Evolutionary conservation across 495 filamentous ascomycete species (phyloP).

Genomic region (Aspergillus cavernicola): DNA sequence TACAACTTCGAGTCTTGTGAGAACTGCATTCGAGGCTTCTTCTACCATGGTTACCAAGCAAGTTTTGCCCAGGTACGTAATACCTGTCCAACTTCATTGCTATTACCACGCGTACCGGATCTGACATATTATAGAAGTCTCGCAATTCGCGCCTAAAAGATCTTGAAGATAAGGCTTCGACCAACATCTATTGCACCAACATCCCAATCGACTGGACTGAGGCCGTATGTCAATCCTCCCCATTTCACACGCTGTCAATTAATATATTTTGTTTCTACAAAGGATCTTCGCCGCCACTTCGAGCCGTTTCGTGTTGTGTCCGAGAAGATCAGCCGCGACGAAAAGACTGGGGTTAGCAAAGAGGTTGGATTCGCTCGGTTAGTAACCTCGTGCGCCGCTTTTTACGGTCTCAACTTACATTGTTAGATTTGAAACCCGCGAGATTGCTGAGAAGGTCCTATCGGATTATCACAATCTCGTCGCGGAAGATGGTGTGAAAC

Average conservation of each 20-base stretch:
- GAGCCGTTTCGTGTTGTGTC: slow-evolving; percentile 79
- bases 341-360: slow-evolving; percentile 78
- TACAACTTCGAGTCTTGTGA: slow-evolving; percentile 82
- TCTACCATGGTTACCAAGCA: slow-evolving; percentile 89
- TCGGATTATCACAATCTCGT: slow-evolving; percentile 68
- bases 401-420: background rate
- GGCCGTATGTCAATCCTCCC: slow-evolving; percentile 52
- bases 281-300: slow-evolving; percentile 54
- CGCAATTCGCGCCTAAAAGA: slow-evolving; percentile 95
- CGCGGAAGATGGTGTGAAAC: slow-evolving; percentile 65
- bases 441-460: slow-evolving; percentile 84
- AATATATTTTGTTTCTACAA: slow-evolving; percentile 9
- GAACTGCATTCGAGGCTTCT: slow-evolving; percentile 94
- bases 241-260: background rate
- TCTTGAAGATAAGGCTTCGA: slow-evolving; percentile 77
- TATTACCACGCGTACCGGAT: background rate
- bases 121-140: slow-evolving; percentile 62
- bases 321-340: slow-evolving; percentile 87
- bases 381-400: slow-evolving; percentile 16
- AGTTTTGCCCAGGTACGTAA: slow-evolving; percentile 78
- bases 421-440: slow-evolving; percentile 76
- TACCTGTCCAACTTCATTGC: slow-evolving; percentile 3
- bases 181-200: slow-evolving; percentile 96
- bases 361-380: slow-evolving; percentile 97
- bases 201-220: slow-evolving; percentile 87